Evolutionary conservation across 2,329 filamentous ascomycete species (phyloP), one percentile per base, ranked within the genome.

Genomic region (Incumbomyces delicatus): DNA sequence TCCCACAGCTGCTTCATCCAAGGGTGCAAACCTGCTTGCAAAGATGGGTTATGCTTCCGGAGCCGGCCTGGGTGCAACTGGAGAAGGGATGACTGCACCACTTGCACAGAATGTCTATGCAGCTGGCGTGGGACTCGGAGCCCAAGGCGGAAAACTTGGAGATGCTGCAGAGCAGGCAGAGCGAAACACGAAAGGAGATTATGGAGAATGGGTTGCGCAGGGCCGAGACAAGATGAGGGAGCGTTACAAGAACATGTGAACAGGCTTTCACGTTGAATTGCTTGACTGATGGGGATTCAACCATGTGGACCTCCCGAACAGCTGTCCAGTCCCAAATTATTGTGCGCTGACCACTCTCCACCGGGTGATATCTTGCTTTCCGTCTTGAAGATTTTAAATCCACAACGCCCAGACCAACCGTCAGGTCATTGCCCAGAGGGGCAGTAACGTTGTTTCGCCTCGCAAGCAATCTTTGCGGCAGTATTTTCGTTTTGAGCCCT

Each of bases 41-140:
- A 73, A 73, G 49, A 73, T 74, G 71, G 71, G 71, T 14, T 73
- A 71, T 66, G 53, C 52, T 6, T 67, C 63, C 3, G 71, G 71
- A 0, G 62, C 67, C 42, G 71, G 71, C 1, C 61, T 74, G 8
- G 71, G 71, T 34, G 70, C 69, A 3, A 63, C 70, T 50, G 70
- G 70, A 1, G 53, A 56, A 45, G 71, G 71, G 16, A 67, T 71
- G 56, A 69, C 66, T 0, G 67, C 64, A 2, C 69, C 70, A 0
- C 70, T 74, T 44, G 60, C 65, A 11, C 70, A 70, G 5, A 68
- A 73, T 32, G 60, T 73, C 10, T 74, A 74, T 53, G 70, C 66
- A 3, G 68, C 71, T 46, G 70, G 71, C 18, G 71, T 74, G 1
- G 71, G 71, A 3, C 51, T 74, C 30, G 71, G 71, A 6, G 71